These are phyloP conservation scores for Nicotiana paniculata DNA, from an alignment of 257 asterid genomes.

Conservation along the genomic window DNA sequence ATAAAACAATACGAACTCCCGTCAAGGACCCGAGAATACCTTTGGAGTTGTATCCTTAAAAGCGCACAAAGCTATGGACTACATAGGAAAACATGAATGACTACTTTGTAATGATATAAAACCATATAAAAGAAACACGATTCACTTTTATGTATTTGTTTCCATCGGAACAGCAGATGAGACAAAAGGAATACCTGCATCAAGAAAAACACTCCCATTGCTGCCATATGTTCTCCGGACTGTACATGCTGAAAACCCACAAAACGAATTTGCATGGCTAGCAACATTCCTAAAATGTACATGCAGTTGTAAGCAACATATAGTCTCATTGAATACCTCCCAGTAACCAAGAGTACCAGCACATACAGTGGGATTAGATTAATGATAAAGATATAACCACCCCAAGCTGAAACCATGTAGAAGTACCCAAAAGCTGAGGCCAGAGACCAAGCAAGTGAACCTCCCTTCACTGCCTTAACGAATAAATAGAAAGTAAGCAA, in stretches of 20 bases:
- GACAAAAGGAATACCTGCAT: conserved; percentile 54
- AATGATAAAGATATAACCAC: conserved; percentile 97
- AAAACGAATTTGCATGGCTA: conserved; percentile 98
- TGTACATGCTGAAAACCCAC: conserved; percentile 99
- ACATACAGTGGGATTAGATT: conserved; percentile 91
- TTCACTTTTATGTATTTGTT: neutral
- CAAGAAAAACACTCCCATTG: conserved; percentile 99
- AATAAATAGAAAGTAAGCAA: conserved; percentile 91
- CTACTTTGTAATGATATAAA: neutral
- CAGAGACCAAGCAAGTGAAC: conserved; percentile 95
- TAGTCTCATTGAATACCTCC: conserved; percentile 96
- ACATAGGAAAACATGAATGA: neutral
- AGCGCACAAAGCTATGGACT: neutral
- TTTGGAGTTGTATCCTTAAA: neutral
- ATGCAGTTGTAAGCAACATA: conserved; percentile 92
- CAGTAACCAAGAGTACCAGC: conserved; percentile 78
- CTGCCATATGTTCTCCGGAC: conserved; percentile 99
- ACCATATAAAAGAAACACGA: neutral
- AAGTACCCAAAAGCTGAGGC: conserved; percentile 97
- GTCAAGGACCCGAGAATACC: neutral
- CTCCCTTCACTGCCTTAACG: conserved; percentile 98
- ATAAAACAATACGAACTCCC: neutral
- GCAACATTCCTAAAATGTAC: conserved; percentile 86
- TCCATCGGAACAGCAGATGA: neutral
- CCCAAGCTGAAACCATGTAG: conserved; percentile 99